Conservation (phyloP, 176 grass and related monocot genomes). For the Saccharum spontaneum region DNA sequence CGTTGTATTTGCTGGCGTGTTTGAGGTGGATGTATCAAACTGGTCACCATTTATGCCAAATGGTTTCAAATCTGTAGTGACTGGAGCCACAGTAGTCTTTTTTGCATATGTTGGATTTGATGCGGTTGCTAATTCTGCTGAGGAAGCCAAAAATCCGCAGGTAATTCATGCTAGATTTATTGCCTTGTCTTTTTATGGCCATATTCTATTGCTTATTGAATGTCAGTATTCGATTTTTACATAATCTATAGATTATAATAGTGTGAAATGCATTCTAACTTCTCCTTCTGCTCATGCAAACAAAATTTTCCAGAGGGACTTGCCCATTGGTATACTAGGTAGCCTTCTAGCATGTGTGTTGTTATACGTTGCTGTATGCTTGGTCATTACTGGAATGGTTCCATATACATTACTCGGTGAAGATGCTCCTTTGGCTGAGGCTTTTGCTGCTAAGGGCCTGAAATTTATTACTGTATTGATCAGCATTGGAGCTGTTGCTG, state of each 20-base stretch:
- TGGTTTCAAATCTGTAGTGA: conserved; percentile 89
- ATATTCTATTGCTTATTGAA: neutral
- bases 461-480: conserved; percentile 90
- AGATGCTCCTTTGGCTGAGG: conserved; percentile 93
- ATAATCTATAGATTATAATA: neutral
- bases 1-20: conserved; percentile 73
- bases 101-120: conserved; percentile 99
- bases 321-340: conserved; percentile 85
- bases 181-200: neutral
- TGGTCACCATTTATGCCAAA: conserved; percentile 97
- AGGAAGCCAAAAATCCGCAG: conserved; percentile 92
- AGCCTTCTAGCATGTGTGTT: conserved; percentile 78
- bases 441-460: conserved; percentile 86
- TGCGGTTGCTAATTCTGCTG: conserved; percentile 97
- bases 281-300: conserved; percentile 21
- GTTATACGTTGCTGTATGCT: conserved; percentile 90
- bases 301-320: conserved; percentile 64
- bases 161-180: conserved; percentile 36
- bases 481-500: conserved; percentile 88
- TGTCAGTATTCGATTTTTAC: neutral
- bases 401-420: conserved; percentile 81
- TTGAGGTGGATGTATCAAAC: conserved; percentile 96
- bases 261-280: conserved; percentile 22
- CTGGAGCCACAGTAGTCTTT: conserved; percentile 95
- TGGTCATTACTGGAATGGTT: conserved; percentile 98